Evolutionary conservation across 2,329 filamentous ascomycete species (phyloP), one percentile per base, ranked within the genome.

Genomic region (Microdochium trichocladiopsis): DNA sequence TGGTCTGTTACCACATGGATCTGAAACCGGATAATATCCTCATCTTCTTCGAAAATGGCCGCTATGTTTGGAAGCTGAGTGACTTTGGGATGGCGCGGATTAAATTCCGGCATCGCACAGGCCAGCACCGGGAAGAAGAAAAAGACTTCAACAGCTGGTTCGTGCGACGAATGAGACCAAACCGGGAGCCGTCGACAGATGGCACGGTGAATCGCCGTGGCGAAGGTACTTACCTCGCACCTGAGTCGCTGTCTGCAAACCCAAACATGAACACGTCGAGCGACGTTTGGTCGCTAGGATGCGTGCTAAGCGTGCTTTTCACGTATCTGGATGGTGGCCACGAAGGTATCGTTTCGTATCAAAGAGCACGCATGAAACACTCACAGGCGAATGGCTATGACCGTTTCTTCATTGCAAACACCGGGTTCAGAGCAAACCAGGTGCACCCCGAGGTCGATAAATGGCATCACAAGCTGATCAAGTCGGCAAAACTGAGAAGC

Each of bases 221-320:
- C 1, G 64, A 66, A 41, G 69, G 69, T 1, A 71, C 66, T 1
- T 73, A 72, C 52, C 58, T 70, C 4, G 62, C 68, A 1, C 70
- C 70, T 2, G 70, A 73, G 52, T 63, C 61, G 1, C 52, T 54
- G 12, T 53, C 54, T 2, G 49, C 54, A 12, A 53, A 50, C 2
- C 61, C 59, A 9, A 64, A 54, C 11, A 68, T 72, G 59, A 66
- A 61, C 9, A 60, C 62, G 1, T 61, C 60, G 11, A 71, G 67
- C 60, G 94, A 99, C 68, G 86, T 99, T 18, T 99, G 94, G 94
- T 93, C 88, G 66, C 72, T 99, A 14, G 94, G 94, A n/a, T 99
- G 94, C 65, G 97, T 99, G 55, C 76, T 99, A 2, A 71, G 67
- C 28, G 61, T 72, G 3, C 53, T 73, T 0, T 62, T 73, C 24